Percentiles rank a stretch among this genome's conserved stretches.
phyloP scores from a whole-genome alignment of 2,329 filamentous ascomycete species.

The Emergomyces africanus region DNA sequence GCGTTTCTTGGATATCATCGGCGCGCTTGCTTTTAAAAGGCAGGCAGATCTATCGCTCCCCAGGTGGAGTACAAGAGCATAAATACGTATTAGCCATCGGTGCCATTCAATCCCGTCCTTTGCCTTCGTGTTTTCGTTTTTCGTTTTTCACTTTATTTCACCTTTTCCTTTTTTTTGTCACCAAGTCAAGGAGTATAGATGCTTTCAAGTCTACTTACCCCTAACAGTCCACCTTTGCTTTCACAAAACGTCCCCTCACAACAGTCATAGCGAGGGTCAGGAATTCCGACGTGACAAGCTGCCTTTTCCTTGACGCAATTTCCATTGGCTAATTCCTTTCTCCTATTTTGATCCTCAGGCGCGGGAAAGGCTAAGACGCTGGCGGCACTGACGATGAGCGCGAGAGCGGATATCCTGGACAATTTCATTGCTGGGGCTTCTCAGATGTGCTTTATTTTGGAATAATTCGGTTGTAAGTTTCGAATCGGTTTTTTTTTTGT shows the following conservation, averaged over 20 bases:
- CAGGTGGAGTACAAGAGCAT: too few relatives aligned
- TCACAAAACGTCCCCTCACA: neutral
- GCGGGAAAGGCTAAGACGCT: neutral
- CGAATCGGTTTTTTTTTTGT: neutral
- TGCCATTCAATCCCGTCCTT: neutral
- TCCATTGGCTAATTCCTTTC: neutral
- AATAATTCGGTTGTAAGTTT: neutral
- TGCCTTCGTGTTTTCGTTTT: neutral
- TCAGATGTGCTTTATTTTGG: neutral
- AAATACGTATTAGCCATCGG: neutral
- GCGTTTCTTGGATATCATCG: neutral
- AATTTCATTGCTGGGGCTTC: neutral
- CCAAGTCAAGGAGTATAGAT: neutral
- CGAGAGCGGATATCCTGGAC: neutral
- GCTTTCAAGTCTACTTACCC: neutral
- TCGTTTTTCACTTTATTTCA: neutral
- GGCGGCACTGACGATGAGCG: neutral
- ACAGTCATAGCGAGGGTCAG: neutral
- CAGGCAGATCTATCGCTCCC: too few relatives aligned
- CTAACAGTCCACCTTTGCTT: neutral
- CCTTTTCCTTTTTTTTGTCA: neutral
- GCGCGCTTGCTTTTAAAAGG: neutral
- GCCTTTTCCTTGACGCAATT: too few relatives aligned
- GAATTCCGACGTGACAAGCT: neutral
- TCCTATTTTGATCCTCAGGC: neutral